Conservation (phyloP, 495 filamentous ascomycete species). For the Rostrohypoxylon terebratum region DNA sequence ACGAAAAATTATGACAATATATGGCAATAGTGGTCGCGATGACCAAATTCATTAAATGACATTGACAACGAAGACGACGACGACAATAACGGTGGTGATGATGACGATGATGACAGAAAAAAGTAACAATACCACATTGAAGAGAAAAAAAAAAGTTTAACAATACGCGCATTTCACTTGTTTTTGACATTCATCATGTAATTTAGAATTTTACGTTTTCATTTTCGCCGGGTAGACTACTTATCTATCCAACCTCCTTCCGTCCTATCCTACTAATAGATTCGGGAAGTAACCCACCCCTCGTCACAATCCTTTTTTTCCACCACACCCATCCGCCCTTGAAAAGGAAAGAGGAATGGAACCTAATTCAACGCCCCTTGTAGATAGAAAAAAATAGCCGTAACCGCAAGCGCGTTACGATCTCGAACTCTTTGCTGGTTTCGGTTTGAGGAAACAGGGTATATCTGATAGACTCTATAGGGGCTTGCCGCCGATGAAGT, state of each 20-base stretch:
- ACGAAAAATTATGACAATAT: no score
- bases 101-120: background rate
- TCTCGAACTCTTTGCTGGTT: background rate
- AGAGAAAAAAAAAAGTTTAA: no score
- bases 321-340: background rate
- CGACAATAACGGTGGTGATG: background rate
- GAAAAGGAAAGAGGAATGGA: background rate
- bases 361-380: conserved; percentile 20
- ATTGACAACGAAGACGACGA: background rate
- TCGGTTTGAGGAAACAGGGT: background rate
- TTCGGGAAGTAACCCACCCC: background rate
- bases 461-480: conserved; percentile 67
- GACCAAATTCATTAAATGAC: no score
- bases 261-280: background rate
- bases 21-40: no score
- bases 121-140: no score
- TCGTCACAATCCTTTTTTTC: background rate
- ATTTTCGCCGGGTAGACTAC: background rate
- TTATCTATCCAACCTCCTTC: background rate
- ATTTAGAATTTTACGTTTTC: conserved; percentile 9
- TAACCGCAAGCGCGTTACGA: conserved; percentile 1
- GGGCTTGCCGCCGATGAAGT: conserved; percentile 91
- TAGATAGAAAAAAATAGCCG: conserved; percentile 1
- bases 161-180: background rate
- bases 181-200: background rate